Conservation (phyloP, 31 red algal species). For the Bonnemaisonia californica region DNA sequence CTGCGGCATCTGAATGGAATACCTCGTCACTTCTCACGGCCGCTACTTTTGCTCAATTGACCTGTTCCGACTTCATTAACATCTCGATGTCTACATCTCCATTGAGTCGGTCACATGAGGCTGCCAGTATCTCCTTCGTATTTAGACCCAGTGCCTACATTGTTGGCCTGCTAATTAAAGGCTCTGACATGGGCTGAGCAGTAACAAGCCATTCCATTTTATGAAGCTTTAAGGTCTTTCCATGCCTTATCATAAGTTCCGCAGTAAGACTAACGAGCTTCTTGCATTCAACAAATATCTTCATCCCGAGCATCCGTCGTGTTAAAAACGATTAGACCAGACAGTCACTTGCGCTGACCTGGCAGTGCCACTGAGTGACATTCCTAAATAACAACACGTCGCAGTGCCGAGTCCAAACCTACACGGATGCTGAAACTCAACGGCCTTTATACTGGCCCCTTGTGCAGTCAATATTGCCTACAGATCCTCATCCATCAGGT, state of each 20-base stretch:
- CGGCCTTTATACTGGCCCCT: background rate
- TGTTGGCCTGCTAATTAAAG: conserved; percentile 15
- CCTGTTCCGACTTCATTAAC: no score
- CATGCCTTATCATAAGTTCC: conserved; percentile 8
- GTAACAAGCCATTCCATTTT: conserved; percentile 18
- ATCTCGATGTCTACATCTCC: no score
- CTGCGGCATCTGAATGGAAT: no score
- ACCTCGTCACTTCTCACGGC: no score
- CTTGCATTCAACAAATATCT: conserved; percentile 6
- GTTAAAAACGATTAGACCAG: no score
- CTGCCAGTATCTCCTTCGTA: background rate
- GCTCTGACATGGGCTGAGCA: background rate
- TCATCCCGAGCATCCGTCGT: no score
- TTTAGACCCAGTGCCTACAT: conserved; percentile 32
- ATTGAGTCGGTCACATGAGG: conserved; percentile 21
- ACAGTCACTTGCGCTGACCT: no score
- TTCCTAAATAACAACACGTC: background rate
- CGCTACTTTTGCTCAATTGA: no score
- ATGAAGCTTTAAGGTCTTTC: background rate
- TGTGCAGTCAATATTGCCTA: background rate
- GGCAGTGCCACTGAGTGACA: no score
- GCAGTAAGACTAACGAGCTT: background rate
- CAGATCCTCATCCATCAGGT: background rate
- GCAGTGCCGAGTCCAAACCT: background rate
- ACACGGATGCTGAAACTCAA: background rate